These are phyloP conservation scores for Micractinium conductrix DNA, from an alignment of 139 green algal species.

Conservation along the genomic window DNA sequence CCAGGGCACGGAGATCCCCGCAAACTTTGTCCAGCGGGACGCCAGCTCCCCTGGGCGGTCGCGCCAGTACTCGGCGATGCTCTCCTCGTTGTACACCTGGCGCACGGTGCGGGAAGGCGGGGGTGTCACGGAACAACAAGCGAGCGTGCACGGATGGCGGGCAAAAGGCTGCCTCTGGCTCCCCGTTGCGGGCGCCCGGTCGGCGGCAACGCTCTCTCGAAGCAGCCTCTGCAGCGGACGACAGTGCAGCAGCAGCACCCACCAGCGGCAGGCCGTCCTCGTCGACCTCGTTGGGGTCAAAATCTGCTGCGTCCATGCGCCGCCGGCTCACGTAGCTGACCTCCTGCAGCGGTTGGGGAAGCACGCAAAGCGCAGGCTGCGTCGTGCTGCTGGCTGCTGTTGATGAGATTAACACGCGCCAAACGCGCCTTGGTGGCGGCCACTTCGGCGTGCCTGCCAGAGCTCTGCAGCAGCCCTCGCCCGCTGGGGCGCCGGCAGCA, in stretches of 20 bases:
- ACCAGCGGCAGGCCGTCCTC: slow-evolving; percentile 43
- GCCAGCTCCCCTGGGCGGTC: slow-evolving; percentile 73
- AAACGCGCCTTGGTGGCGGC: background rate
- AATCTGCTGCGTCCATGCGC: slow-evolving; percentile 66
- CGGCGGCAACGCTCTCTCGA: background rate
- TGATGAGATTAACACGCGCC: too few species aligned
- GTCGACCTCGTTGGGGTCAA: slow-evolving; percentile 77
- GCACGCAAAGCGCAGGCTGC: background rate
- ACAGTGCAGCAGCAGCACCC: background rate
- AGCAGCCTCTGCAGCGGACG: background rate
- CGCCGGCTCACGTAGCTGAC: slow-evolving; percentile 73
- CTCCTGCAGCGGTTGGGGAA: slow-evolving; percentile 29
- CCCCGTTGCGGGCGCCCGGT: too few species aligned
- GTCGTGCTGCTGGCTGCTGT: background rate
- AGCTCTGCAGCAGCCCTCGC: too few species aligned
- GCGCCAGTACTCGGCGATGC: slow-evolving; percentile 77
- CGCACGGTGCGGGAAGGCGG: slow-evolving; percentile 60
- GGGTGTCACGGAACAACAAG: too few species aligned
- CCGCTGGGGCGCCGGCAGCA: background rate
- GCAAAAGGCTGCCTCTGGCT: background rate
- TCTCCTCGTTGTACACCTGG: slow-evolving; percentile 78
- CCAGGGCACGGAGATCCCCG: slow-evolving; percentile 73
- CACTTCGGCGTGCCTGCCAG: background rate
- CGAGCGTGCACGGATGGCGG: too few species aligned
- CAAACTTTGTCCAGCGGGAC: slow-evolving; percentile 69